Evolutionary conservation across 2,329 filamentous ascomycete species (phyloP).

Genomic region (Periglandula ipomoeae): DNA sequence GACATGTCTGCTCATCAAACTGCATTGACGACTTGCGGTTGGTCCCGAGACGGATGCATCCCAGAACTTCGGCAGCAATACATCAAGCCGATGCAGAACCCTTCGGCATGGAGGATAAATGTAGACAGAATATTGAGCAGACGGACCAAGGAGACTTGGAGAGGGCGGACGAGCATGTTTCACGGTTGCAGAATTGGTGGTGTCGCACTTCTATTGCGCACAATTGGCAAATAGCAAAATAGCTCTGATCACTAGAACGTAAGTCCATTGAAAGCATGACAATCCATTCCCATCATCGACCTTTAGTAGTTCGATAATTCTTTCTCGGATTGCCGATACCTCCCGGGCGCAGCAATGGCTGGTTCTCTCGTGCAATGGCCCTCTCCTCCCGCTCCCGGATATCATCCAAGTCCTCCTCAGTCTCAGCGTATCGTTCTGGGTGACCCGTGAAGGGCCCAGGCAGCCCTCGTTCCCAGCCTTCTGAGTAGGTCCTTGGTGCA

Average conservation of each 20-base stretch:
- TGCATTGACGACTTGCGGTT: no score
- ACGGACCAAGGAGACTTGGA: no score
- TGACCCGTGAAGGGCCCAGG: constrained; percentile 43
- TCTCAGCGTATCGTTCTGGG: constrained; percentile 42
- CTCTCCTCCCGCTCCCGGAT: constrained; percentile 42
- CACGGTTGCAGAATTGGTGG: neutral
- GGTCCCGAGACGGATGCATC: no score
- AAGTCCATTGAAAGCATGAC: neutral
- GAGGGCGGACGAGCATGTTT: neutral
- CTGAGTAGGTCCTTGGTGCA: constrained; percentile 36
- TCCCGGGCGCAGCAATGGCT: constrained; percentile 40
- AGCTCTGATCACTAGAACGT: neutral
- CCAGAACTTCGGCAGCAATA: neutral
- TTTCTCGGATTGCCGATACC: constrained; percentile 38
- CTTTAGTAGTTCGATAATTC: constrained; percentile 26
- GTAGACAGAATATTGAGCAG: no score
- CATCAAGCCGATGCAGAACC: no score
- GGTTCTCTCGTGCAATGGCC: constrained; percentile 39
- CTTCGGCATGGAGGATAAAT: no score
- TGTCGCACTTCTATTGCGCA: neutral
- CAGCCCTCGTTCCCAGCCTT: constrained; percentile 41
- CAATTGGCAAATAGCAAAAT: neutral
- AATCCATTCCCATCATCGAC: constrained; percentile 2
- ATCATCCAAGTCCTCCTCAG: constrained; percentile 40
- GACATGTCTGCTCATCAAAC: no score